A percentile compares a stretch with the other conserved stretches of the same genome.
Conservation (phyloP, 805 yeast genomes). For the Yarrowia hollandica region DNA sequence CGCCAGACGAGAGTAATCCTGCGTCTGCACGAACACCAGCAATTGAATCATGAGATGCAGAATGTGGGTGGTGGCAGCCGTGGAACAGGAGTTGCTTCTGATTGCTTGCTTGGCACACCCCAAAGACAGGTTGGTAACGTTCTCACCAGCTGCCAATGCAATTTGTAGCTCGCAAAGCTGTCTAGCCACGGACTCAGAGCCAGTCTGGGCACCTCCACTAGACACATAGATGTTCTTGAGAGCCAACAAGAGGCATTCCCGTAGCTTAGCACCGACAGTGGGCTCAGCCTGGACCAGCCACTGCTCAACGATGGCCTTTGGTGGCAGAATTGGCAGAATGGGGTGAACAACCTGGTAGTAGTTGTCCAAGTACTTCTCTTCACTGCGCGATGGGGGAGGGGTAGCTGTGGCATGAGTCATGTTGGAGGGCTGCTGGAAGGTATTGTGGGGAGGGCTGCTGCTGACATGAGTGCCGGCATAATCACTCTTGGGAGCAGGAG, state of each 20-base stretch:
- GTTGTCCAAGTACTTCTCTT: constrained; percentile 40
- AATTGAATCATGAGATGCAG: constrained; percentile 41
- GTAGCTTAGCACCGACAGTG: constrained; percentile 35
- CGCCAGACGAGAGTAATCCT: constrained; percentile 42
- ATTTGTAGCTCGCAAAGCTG: constrained; percentile 21
- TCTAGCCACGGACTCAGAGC: constrained; percentile 10
- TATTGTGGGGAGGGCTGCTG: constrained; percentile 14
- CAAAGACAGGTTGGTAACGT: constrained; percentile 4
- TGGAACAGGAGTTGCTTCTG: constrained; percentile 6
- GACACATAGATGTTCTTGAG: constrained; percentile 24
- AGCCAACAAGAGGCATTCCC: constrained; percentile 19
- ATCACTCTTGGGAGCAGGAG: constrained; percentile 9
- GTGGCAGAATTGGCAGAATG: constrained; percentile 44
- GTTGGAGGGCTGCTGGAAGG: background rate
- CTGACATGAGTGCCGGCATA: background rate
- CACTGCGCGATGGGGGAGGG: constrained; percentile 33
- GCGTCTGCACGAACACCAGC: constrained; percentile 40
- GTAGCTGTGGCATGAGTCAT: constrained; percentile 7
- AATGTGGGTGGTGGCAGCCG: constrained; percentile 34
- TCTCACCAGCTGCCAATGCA: constrained; percentile 23
- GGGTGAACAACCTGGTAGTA: constrained; percentile 45
- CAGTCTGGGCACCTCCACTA: constrained; percentile 24
- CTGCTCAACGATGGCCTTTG: constrained; percentile 34
- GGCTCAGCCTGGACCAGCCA: constrained; percentile 40
- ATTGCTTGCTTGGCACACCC: constrained; percentile 24